A percentile compares a stretch with the other conserved stretches of the same genome.
phyloP scores from a whole-genome alignment of 1,139 yeast genomes.

The Kazachstania sp. region DNA sequence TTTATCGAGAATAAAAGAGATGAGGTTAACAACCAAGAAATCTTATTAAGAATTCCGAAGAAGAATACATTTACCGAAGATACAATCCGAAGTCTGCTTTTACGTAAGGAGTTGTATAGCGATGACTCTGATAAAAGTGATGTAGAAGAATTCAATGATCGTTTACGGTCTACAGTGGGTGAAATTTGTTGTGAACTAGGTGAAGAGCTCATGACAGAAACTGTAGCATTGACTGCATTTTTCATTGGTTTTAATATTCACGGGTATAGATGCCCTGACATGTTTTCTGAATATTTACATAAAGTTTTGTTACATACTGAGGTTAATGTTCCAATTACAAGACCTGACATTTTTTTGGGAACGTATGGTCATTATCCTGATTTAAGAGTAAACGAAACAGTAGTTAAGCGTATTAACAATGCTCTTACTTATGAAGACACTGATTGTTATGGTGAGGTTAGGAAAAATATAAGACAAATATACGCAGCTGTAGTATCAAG shows the following conservation, averaged over 20 bases:
- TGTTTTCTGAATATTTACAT: slow-evolving; percentile 14
- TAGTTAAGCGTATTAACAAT: slow-evolving; percentile 22
- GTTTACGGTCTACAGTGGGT: too few relatives aligned
- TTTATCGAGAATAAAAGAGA: slow-evolving; percentile 12
- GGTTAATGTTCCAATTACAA: slow-evolving; percentile 15
- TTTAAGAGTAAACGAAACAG: slow-evolving; percentile 1
- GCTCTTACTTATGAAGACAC: slow-evolving; percentile 11
- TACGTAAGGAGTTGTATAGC: too few relatives aligned
- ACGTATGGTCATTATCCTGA: slow-evolving; percentile 7
- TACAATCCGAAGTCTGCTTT: slow-evolving; percentile 17
- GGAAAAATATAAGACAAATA: slow-evolving; percentile 34
- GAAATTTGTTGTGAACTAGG: too few relatives aligned
- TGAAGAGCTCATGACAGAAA: too few relatives aligned
- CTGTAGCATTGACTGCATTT: too few relatives aligned
- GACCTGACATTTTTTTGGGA: neutral
- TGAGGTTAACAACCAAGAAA: slow-evolving; percentile 10
- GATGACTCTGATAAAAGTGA: too few relatives aligned
- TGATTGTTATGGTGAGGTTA: neutral
- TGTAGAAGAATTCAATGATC: too few relatives aligned
- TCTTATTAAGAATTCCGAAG: slow-evolving; percentile 36
- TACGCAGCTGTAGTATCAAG: slow-evolving; percentile 49
- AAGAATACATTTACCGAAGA: slow-evolving; percentile 31
- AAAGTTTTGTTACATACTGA: slow-evolving; percentile 20
- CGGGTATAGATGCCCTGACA: slow-evolving; percentile 14
- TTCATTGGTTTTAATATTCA: too few relatives aligned